Evolutionary conservation across 2,329 filamentous ascomycete genomes (phyloP), one percentile per base, ranked within the genome.

Genomic region (Microsporum ferrugineum): DNA sequence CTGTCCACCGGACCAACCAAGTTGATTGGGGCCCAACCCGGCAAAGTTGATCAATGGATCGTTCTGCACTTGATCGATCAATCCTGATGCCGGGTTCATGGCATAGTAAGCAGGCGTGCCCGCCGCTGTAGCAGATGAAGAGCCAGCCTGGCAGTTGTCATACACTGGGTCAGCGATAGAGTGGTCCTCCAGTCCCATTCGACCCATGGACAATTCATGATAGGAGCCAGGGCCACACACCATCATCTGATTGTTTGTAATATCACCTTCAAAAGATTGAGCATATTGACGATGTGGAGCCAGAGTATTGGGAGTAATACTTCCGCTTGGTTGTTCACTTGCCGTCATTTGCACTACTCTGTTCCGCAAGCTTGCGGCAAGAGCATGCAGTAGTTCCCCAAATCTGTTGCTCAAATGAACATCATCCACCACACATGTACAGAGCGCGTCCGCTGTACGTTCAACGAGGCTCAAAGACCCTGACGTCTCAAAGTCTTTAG

Each of bases 341-440:
- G 58, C 58, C 14, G 33, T 39, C 8, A 62, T 58, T 34, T 61
- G 55, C 45, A 63, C 58, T 33, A 66, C 63, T 6, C 64, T 60
- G 38, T 41, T 65, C 14, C 63, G 63, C 49, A 66, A 62, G 49
- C 63, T 66, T 7, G 63, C 41, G 17, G 59, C 62, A 39, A 66
- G 60, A 12, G 65, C 65, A 12, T 63, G 60, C 33, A 66, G 62
- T 2, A 66, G 59, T 43, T 66, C 65, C 5, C 65, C 65, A 51
- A 94, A 94, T 5, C 88, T 83, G 62, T 88, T 90, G 34, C 77
- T 78, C 2, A 84, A 76, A 68, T 84, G 81, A 6, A 83, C 80
- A 66, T 84, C 81, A 65, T 84, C 81, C 12, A 83, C 81, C 34
- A 82, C 80, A 68, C 77, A 79, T 33, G 76, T 79, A 41, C 77